Conservation (phyloP, 2,329 filamentous ascomycete species). For the Aspergillus latus region DNA sequence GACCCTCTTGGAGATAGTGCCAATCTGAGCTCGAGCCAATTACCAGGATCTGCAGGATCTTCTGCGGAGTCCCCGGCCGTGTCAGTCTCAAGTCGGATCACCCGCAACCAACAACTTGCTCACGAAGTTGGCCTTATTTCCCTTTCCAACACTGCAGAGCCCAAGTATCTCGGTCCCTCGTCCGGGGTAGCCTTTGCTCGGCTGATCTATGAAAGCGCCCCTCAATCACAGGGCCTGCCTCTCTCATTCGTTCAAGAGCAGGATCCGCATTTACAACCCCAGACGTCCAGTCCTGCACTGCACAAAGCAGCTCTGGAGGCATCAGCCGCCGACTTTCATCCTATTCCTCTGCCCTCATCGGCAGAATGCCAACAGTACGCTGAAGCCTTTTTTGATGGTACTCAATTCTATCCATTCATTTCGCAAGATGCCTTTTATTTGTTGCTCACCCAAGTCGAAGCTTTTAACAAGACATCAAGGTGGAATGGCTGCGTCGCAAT, state of each 20-base stretch:
- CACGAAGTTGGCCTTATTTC: constrained; percentile 9
- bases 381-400: not conserved
- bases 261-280: not conserved
- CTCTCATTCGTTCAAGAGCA: not conserved
- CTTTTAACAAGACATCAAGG: not conserved
- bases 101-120: constrained; percentile 4
- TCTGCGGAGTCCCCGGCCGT: constrained; percentile 3
- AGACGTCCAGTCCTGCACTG: not conserved
- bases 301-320: not conserved
- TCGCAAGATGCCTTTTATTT: not conserved
- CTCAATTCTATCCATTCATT: not conserved
- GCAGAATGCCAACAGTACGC: not conserved
- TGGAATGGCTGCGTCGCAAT: not conserved
- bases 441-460: not conserved
- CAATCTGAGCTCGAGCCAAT: too few relatives aligned
- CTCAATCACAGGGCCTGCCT: constrained; percentile 6
- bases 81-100: constrained; percentile 7
- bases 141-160: constrained; percentile 7
- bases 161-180: constrained; percentile 9
- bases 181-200: constrained; percentile 7
- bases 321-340: not conserved
- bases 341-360: not conserved
- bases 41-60: not conserved
- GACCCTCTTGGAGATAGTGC: not conserved
- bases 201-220: constrained; percentile 8